Evolutionary conservation across 441 rosid genomes (phyloP).

Genomic region (Brassica hybrid): DNA sequence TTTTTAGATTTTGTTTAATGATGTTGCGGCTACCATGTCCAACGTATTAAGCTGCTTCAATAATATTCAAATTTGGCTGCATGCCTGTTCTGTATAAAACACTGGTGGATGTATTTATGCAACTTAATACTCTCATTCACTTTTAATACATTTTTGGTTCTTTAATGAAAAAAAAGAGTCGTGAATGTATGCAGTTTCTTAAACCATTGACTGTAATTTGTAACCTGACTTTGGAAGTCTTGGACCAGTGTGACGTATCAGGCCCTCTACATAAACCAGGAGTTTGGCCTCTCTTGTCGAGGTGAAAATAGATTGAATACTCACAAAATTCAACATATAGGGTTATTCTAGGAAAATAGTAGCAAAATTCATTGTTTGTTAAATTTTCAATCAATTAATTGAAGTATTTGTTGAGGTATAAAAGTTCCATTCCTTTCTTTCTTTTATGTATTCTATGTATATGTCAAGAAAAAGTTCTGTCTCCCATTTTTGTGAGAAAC

Average conservation of each 20-base stretch:
- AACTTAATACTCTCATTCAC: background rate
- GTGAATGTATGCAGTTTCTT: background rate
- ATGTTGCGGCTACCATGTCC: slow-evolving; percentile 33
- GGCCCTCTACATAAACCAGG: background rate
- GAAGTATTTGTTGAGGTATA: background rate
- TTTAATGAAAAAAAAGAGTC: background rate
- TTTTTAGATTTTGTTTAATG: background rate
- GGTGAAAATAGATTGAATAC: background rate
- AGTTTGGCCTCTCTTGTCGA: background rate
- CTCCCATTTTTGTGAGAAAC: background rate
- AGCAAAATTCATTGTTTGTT: background rate
- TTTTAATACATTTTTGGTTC: background rate
- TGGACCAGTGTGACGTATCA: background rate
- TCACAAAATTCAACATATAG: background rate
- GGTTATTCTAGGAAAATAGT: background rate
- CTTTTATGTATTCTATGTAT: background rate
- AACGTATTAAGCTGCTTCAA: slow-evolving; percentile 35
- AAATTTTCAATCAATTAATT: background rate
- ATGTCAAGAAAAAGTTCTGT: background rate
- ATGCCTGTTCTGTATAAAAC: slow-evolving; percentile 21
- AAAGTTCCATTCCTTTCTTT: background rate
- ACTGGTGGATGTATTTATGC: slow-evolving; percentile 1
- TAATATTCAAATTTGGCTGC: slow-evolving; percentile 35
- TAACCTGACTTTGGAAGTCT: background rate
- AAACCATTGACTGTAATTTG: background rate